Base-by-base conservation (phyloP, 2,329 filamentous ascomycete genomes). In the Pseudogymnoascus sp. region DNA sequence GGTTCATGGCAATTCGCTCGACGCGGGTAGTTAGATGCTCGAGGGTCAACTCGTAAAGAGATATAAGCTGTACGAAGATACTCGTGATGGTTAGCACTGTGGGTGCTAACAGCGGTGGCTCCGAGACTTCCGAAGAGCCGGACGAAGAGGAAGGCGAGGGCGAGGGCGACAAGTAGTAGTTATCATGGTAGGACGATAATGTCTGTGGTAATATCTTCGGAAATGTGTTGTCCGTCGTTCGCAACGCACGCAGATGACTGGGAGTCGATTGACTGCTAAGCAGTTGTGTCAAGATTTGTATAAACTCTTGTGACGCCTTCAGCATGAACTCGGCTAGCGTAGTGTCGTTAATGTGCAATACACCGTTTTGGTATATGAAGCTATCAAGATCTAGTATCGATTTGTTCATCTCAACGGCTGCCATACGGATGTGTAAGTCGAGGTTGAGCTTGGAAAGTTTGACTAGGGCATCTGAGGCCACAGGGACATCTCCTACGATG, bases 381-480 rank as follows among this genome's bases (percentile, higher is more conserved):
- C 22, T 59, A 22, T 59, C 50, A 19, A 59, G 50, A 35, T 59
- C 50, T 14, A 59, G 24, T 28, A 28, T 35, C 19, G 31, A 28
- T 35, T 59, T 59, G 50, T 59, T 59, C 7, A 28, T 28, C 16
- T 59, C 50, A 28, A 28, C 24, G 31, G 50, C 50, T 6, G 50
- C 50, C 26, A 59, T 59, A 35, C 50, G 50, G 22, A 28, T 59
- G 31, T 59, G 50, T 35, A 59, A 19, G 22, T 59, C 50, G 31
- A 59, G 50, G 22, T 59, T 59, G 22, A 59, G 24, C 50, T 59
- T 59, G 50, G 50, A 59, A 28, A 59, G 31, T 28, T 35, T 59
- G 31, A 19, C 24, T 16, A 59, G 24, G 31, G 19, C 22, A 28
- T 59, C 50, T 59, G 50, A 59, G 50, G 50, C 38, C 38, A 41